Evolutionary conservation across 2,329 filamentous ascomycete genomes (phyloP), one percentile per base, ranked within the genome.

Genomic region (Fusarium pseudoanthophilum): DNA sequence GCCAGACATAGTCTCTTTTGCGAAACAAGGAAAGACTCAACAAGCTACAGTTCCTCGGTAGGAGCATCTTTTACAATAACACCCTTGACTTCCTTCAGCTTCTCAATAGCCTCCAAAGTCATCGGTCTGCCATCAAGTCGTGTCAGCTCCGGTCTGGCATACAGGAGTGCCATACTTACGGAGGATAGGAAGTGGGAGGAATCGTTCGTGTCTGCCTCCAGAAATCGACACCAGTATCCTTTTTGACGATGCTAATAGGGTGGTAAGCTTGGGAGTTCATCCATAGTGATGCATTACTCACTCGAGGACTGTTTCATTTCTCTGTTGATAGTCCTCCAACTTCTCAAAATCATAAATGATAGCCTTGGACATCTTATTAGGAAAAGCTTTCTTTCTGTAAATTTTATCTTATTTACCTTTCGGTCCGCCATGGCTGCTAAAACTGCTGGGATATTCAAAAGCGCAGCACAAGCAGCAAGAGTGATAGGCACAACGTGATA

Each of bases 141-240:
- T 5, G 18, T 68, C 1, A 68, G 48, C 0, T n/a, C 1, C 20
- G 10, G 8, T 16, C 1, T 13, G 1, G 4, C 5, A 6, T 0
- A 7, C 1, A 9, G 4, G 9, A 2, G 14, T 0, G 7, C 10
- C 0, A 6, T 21, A 43, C 56, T 28, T 42, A 68, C 65, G 65
- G 65, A 20, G 65, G 65, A 16, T 68, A 68, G 4, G 39, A 68
- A 9, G 40, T 68, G 9, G 65, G 65, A 11, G 65, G 65, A 10
- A 68, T 49, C 0, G 64, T 55, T 40, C 65, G 30, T 0, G 64
- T 68, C n/a, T 64, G 65, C 14, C 26, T 55, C 65, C 65, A 68
- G 10, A 16, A 39, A 4, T 62, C 45, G 1, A 11, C 65, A 8
- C 65, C 65, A 18, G 65, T 68, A 8, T 68, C 65, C 4, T 68